Evolutionary conservation across 1,284 basidiomycete species (phyloP), one percentile per base, ranked within the genome.

Genomic region (Sparassis latifolia): DNA sequence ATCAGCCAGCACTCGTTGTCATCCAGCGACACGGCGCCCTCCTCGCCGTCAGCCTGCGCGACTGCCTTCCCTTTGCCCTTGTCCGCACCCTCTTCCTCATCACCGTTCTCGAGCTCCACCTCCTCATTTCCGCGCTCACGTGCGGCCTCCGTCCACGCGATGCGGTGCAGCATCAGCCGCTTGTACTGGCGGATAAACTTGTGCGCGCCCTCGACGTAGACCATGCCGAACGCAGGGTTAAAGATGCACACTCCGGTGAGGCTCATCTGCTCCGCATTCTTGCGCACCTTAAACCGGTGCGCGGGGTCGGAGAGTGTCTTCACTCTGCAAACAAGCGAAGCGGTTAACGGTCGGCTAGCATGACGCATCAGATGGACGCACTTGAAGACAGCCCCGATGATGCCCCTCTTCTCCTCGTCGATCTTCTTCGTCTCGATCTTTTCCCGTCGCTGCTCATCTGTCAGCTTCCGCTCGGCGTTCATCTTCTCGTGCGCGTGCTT

Each of bases 281-380:
- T 92, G 54, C 90, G 84, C 40, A 98, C 90, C 73, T 99, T 99
- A 79, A 94, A 97, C 56, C 89, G 86, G 63, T 99, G 97, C 10
- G 91, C 79, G 0, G 89, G 92, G 66, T 97, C 93, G n/a, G 86
- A 80, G 43, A 99, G 81, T 51, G 84, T 89, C 64, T 89, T 88
- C 58, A 99, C 79, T 70, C 91, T 92, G 58, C 5, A 40, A 20
- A 20, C 20, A 20, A 20, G 20, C 20, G 20, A 20, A 20, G 20
- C 20, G 20, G 20, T 20, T 51, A 50, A 50, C 44, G 38, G 35
- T 49, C 28, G 48, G 45, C 42, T 20, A 20, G 12, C 35, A 37
- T 37, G 7, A 12, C 35, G 35, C 35, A 37, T 37, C 35, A 6
- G 3, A 31, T 33, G 44, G 33, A 81, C 84, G 54, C 58, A 92